Conservation (phyloP, 495 filamentous ascomycete species). For the Penicillium angulare region DNA sequence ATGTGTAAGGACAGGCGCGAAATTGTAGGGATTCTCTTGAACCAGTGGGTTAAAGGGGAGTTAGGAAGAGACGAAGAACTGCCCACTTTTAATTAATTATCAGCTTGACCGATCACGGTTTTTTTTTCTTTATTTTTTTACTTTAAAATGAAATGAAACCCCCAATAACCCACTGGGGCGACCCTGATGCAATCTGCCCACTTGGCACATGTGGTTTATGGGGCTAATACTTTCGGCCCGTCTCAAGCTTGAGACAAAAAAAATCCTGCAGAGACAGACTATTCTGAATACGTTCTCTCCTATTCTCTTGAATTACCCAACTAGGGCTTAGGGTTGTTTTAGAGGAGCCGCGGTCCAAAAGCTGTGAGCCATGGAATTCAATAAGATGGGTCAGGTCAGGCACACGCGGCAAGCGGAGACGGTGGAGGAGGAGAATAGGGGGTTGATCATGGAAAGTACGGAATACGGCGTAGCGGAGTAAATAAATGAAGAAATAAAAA, state of each 20-base stretch:
- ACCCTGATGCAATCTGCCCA: constrained; percentile 18
- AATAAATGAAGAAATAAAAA: too few relatives aligned
- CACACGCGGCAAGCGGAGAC: constrained; percentile 11
- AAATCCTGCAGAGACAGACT: not conserved
- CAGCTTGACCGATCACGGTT: not conserved
- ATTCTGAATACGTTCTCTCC: not conserved
- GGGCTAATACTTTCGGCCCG: not conserved
- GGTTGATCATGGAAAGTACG: not conserved
- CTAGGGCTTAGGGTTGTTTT: constrained; percentile 27
- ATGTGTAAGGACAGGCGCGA: constrained; percentile 7
- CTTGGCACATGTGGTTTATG: constrained; percentile 2
- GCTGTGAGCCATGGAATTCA: constrained; percentile 14
- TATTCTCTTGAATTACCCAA: not conserved
- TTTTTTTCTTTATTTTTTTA: not conserved
- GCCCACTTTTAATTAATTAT: not conserved
- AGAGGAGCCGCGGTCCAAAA: constrained; percentile 2
- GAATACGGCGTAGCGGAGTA: not conserved
- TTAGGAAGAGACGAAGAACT: not conserved
- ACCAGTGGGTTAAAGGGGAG: not conserved
- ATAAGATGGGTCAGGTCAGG: constrained; percentile 14
- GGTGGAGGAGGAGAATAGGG: not conserved
- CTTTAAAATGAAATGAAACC: constrained; percentile 10
- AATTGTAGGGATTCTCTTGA: not conserved
- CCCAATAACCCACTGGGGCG: constrained; percentile 19
- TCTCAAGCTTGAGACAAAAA: not conserved